Percentiles rank a stretch among this genome's conserved stretches.
These are phyloP conservation scores for Wickerhamiella lipophila DNA, from an alignment of 805 yeast species.

Conservation along the genomic window DNA sequence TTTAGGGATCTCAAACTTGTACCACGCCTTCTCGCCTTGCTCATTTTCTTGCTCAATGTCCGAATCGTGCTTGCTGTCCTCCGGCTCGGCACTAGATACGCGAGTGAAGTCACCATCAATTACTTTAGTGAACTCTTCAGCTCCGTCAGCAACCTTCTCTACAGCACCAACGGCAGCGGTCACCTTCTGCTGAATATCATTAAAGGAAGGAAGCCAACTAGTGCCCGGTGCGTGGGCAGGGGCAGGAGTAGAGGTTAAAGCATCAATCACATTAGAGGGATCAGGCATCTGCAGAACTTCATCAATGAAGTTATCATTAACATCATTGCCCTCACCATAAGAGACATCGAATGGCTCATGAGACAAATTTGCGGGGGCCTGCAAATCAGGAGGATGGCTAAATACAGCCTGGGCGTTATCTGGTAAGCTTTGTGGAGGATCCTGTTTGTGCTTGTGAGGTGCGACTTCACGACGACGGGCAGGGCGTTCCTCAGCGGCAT, in stretches of 20 bases:
- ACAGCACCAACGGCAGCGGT: not conserved
- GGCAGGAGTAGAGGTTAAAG: constrained; percentile 1
- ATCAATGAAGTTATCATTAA: not conserved
- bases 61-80: not conserved
- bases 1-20: not conserved
- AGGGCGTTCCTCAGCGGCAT: not conserved
- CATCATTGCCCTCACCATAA: constrained; percentile 1
- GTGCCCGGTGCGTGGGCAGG: not conserved
- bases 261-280: not conserved
- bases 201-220: constrained; percentile 5
- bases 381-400: constrained; percentile 10
- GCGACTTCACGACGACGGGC: constrained; percentile 9
- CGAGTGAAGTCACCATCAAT: constrained; percentile 6
- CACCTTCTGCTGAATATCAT: constrained; percentile 1
- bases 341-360: constrained; percentile 11
- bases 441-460: constrained; percentile 11
- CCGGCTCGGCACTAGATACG: not conserved
- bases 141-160: not conserved
- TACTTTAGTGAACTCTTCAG: not conserved
- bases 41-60: not conserved
- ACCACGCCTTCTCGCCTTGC: not conserved
- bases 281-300: constrained; percentile 8
- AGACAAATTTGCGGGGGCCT: constrained; percentile 9
- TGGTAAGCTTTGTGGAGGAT: constrained; percentile 8
- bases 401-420: constrained; percentile 9